phyloP scores from a whole-genome alignment of 2,329 filamentous ascomycete species.

The Hymenoscyphus fructigenus region DNA sequence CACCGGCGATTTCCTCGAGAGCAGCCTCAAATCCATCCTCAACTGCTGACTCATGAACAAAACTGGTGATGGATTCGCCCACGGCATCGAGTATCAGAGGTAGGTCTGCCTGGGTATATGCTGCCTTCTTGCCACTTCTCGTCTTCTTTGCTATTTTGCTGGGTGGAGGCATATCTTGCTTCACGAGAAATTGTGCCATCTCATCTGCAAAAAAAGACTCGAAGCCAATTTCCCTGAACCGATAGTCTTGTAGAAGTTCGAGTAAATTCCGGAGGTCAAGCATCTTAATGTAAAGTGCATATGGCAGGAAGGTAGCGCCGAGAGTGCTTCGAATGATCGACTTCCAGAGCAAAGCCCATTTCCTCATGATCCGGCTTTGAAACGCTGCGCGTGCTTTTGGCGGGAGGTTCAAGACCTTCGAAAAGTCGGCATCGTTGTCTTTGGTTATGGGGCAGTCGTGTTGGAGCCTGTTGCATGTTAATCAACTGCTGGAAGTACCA shows the following conservation, averaged over 20 bases:
- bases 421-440: constrained; percentile 41
- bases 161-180: constrained; percentile 34
- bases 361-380: constrained; percentile 35
- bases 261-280: constrained; percentile 63
- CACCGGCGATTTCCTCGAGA: constrained; percentile 58
- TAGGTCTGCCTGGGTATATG: constrained; percentile 36
- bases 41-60: constrained; percentile 41
- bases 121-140: constrained; percentile 20
- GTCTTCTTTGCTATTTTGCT: constrained; percentile 26
- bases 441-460: constrained; percentile 47
- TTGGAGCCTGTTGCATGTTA: constrained; percentile 43
- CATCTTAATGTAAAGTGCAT: constrained; percentile 65
- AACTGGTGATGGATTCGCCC: constrained; percentile 55
- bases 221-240: constrained; percentile 31
- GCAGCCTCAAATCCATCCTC: constrained; percentile 46
- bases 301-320: constrained; percentile 63
- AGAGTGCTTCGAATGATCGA: constrained; percentile 66
- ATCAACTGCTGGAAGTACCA: constrained; percentile 10
- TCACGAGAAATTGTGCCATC: constrained; percentile 36
- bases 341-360: constrained; percentile 66
- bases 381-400: constrained; percentile 21
- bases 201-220: constrained; percentile 43
- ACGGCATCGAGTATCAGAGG: constrained; percentile 47
- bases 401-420: constrained; percentile 20
- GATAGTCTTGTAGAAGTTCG: constrained; percentile 52